Evolutionary conservation across 2,329 filamentous ascomycete genomes (phyloP), one percentile per base, ranked within the genome.

Genomic region (Cercospora brassicicola): DNA sequence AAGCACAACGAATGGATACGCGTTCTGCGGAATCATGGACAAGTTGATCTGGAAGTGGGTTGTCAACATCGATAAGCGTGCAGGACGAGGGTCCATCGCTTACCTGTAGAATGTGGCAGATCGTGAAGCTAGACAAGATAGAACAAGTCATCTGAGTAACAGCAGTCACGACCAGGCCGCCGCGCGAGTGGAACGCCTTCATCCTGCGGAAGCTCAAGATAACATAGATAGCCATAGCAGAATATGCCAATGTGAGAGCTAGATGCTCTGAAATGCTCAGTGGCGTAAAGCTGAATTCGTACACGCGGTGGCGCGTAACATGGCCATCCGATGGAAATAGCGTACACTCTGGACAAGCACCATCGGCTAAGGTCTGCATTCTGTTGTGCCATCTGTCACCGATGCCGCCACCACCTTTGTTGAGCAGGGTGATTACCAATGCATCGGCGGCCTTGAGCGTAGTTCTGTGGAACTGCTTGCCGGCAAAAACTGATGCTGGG

Each of bases 401-500:
- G 6, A 92, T 82, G 0, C 85, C 87, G 0, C 90, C 89, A 73
- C 89, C 86, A 36, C 86, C 84, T 42, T 86, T 86, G 75, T 93
- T 90, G 67, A 94, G 85, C 6, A 94, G 80, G 6, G 91, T 93
- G 68, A 94, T 89, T 64, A 94, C 91, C 4, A 94, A 82, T 2
- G 91, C 90, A 80, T 94, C 91, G 1, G 90, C 91, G 4, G 90
- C 90, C 26, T 89, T 82, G 2, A 94, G 83, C 62, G 83, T 85
- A 10, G 87, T 85, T 66, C 91, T 87, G 66, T 89, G 85, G 72
- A 93, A 94, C 3, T 85, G 84, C 76, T 94, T 93, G n/a, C 91
- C 91, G 67, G 91, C 92, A 73, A 94, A 93, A 18, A 94, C 91
- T 62, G 91, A 92, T 2, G 90, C 91, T 74, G 92, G 91, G 9